phyloP scores from a whole-genome alignment of 306 rosid species.

The Fagus sylvatica region DNA sequence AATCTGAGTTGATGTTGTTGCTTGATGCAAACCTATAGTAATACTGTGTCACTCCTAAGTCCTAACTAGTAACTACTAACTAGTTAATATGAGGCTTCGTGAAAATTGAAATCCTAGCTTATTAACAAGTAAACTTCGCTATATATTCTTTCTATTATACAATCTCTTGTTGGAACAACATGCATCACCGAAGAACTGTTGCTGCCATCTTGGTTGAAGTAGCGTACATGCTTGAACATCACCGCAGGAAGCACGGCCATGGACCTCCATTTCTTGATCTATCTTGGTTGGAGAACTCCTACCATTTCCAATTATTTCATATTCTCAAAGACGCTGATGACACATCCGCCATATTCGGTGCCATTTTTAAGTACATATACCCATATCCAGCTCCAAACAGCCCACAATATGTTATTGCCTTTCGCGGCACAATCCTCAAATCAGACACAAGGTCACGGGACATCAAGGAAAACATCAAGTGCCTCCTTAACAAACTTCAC shows the following conservation, averaged over 20 bases:
- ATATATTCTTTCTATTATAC: no score
- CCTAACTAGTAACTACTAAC: no score
- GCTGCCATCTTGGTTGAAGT: conserved; percentile 28
- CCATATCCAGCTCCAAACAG: background rate
- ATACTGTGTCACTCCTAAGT: no score
- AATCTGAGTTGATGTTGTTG: no score
- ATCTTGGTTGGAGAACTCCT: conserved; percentile 24
- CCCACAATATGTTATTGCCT: conserved; percentile 34
- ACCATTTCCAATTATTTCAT: conserved; percentile 17
- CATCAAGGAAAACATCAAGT: background rate
- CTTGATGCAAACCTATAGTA: no score
- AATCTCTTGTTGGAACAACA: background rate
- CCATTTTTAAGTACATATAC: conserved; percentile 6
- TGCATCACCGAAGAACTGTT: conserved; percentile 14
- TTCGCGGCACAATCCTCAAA: conserved; percentile 18
- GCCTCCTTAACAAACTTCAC: conserved; percentile 19
- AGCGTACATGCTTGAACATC: conserved; percentile 4
- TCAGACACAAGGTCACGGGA: conserved; percentile 3
- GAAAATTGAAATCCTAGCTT: no score
- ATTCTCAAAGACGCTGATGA: conserved; percentile 8
- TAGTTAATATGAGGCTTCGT: no score
- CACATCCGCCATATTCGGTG: conserved; percentile 5
- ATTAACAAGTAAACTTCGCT: no score
- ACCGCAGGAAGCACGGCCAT: conserved; percentile 12
- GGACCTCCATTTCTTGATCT: conserved; percentile 18